These are phyloP conservation scores for Clonostachys solani DNA, from an alignment of 2,329 filamentous ascomycete species.

Conservation along the genomic window DNA sequence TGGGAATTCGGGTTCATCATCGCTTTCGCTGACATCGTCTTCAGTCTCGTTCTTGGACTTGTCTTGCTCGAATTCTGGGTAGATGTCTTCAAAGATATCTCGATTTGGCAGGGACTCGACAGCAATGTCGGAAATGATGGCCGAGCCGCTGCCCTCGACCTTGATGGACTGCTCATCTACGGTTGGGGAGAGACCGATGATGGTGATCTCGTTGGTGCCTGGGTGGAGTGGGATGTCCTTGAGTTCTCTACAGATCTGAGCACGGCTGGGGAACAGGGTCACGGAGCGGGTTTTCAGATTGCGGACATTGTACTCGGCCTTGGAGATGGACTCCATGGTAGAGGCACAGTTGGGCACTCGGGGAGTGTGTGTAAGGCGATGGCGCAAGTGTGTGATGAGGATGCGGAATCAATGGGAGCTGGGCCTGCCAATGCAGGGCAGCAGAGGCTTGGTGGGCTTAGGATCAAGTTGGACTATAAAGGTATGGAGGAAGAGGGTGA, in stretches of 20 bases:
- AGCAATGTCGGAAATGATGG: constrained; percentile 57
- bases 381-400: too few relatives aligned
- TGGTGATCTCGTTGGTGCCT: constrained; percentile 53
- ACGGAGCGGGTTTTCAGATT: constrained; percentile 57
- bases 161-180: constrained; percentile 57
- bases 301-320: constrained; percentile 48
- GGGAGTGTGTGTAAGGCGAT: too few relatives aligned
- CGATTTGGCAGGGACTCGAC: constrained; percentile 53
- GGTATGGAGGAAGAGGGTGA: too few relatives aligned
- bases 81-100: constrained; percentile 49
- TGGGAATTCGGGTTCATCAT: constrained; percentile 12
- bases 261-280: constrained; percentile 57
- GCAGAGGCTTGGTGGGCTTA: too few relatives aligned
- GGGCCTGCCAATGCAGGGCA: too few relatives aligned
- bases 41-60: constrained; percentile 19
- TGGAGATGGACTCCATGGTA: constrained; percentile 31
- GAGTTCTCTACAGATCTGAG: constrained; percentile 58
- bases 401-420: too few relatives aligned
- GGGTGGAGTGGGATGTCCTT: constrained; percentile 41
- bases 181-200: constrained; percentile 49
- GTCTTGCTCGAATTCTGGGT: constrained; percentile 38
- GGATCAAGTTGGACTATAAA: too few relatives aligned
- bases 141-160: constrained; percentile 51
- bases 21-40: constrained; percentile 17
- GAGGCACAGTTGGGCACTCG: not conserved